Percentiles rank a stretch among this genome's conserved stretches.
Evolutionary conservation across 1,284 basidiomycete species (phyloP).

Genomic region (Ganoderma resinaceum): DNA sequence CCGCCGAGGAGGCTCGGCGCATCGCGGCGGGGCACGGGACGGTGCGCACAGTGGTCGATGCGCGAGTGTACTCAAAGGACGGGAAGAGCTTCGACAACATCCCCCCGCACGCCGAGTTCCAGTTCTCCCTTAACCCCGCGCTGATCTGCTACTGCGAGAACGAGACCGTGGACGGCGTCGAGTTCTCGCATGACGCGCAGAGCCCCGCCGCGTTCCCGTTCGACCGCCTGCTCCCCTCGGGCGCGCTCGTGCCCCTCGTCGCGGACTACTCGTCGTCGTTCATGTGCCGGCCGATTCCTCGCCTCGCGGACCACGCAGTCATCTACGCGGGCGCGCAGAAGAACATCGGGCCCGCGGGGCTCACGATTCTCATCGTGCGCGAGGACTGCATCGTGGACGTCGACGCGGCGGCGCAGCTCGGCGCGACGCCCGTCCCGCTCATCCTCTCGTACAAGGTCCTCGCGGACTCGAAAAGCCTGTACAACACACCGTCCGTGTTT

Average conservation of each 20-base stretch:
- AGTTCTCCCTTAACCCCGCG: slow-evolving; percentile 83
- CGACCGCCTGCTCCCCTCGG: slow-evolving; percentile 60
- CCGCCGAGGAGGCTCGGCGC: slow-evolving; percentile 81
- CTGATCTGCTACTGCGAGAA: slow-evolving; percentile 99
- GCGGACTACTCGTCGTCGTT: slow-evolving; percentile 98
- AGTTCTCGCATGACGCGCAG: slow-evolving; percentile 73
- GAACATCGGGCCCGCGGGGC: slow-evolving; percentile 95
- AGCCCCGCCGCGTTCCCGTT: slow-evolving; percentile 85
- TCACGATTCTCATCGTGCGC: slow-evolving; percentile 93
- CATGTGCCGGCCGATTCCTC: slow-evolving; percentile 93
- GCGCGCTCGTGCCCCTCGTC: slow-evolving; percentile 78
- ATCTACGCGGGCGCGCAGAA: slow-evolving; percentile 99
- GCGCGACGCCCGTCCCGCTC: slow-evolving; percentile 79
- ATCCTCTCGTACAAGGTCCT: slow-evolving; percentile 89
- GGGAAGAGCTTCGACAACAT: slow-evolving; percentile 82
- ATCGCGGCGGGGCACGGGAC: slow-evolving; percentile 52
- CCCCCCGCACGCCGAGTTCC: slow-evolving; percentile 76
- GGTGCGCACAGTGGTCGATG: slow-evolving; percentile 78
- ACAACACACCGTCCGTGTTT: slow-evolving; percentile 96
- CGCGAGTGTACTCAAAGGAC: slow-evolving; percentile 65
- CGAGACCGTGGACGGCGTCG: slow-evolving; percentile 97
- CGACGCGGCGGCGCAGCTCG: slow-evolving; percentile 79
- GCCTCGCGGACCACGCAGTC: slow-evolving; percentile 87
- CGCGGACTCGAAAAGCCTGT: slow-evolving; percentile 83
- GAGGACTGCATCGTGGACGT: slow-evolving; percentile 92